Base-by-base conservation (phyloP, 768 basidiomycete genomes). In the Mycena belliarum region DNA sequence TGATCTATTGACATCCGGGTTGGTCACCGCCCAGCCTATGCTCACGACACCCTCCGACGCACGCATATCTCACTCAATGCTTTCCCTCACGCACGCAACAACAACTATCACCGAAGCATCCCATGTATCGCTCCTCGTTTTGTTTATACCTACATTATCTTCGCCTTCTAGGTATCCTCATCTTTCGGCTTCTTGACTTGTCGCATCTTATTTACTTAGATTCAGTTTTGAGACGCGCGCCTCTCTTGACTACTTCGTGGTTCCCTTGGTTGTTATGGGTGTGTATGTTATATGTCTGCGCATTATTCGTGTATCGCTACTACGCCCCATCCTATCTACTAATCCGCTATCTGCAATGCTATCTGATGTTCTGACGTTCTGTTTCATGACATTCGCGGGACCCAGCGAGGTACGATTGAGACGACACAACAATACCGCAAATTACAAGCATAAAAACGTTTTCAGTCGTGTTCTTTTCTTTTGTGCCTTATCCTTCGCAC, bases 331-430 rank as follows among this genome's bases (percentile, higher is more conserved):
- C 49, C 49, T 52, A 60, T 46, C 43, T 49, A 26, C 53, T 56
- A 47, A 52, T 52, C 52, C 49, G 59, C 59, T 60, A 49, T 56
- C 50, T 52, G 29, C 59, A 60, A 60, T 60, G 59, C 54, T 56
- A 60, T 60, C 57, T 41, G 28, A 40, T 52, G 50, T 58, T 57
- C 35, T 51, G 40, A 49, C 33, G 43, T 24, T 25, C 11, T 25
- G 29, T 32, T 32, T 32, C 7, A 14, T 32, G 29, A n/a, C n/a
- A n/a, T n/a, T n/a, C n/a, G n/a, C n/a, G n/a, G n/a, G n/a, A n/a
- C n/a, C n/a, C n/a, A n/a, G n/a, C n/a, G n/a, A n/a, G n/a, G n/a
- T n/a, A n/a, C n/a, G n/a, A n/a, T n/a, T n/a, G n/a, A n/a, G n/a
- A n/a, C n/a, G 7, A 32, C 29, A 32, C 29, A 32, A 32, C 29